Base-by-base conservation (phyloP, 345 rosid genomes). In the Arabidopsis suecica region DNA sequence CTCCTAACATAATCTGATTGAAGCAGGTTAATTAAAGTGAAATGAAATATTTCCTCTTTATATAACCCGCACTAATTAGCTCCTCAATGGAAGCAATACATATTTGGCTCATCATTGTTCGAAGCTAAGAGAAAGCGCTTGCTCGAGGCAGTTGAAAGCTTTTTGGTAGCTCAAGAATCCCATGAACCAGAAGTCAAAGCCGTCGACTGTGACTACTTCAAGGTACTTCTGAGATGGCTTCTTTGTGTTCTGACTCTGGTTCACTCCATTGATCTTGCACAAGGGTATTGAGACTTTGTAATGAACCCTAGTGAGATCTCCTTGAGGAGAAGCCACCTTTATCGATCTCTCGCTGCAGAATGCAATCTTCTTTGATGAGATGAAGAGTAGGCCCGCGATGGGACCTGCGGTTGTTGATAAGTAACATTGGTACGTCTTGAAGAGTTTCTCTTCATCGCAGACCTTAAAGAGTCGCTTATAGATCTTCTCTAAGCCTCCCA, bases 181-280 rank as follows among this genome's bases (percentile, higher is more conserved):
- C 93, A 91, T 89, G 56, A 91, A 89, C 98, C 97, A 91, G 86
- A 93, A 93, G 38, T 93, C 96, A 68, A 87, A 91, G 70, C 65
- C 78, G 72, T 93, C 97, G 2, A 81, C 84, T 0, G 93, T 93
- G 2, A 82, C 84, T 36, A 91, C 71, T 79, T 93, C 87, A 33
- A 88, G 73, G 80, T 86, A 91, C 82, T 91, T 91, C 40, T 89
- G 84, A 8, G 92, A 86, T 59, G 97, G 93, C 30, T 81, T 87
- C 85, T 88, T 78, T 53, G 67, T 72, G 72, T 88, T 84, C 68
- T 78, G 76, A 36, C 89, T 83, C 51, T 80, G 83, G 75, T 84
- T 83, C 7, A 80, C 88, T 59, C 73, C 72, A 70, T 82, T 80
- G 76, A 93, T 82, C 74, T 85, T 88, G 20, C 58, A 48, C 16